Base-by-base conservation (phyloP, 805 yeast genomes). In the Myxozyma vanderwaltii region DNA sequence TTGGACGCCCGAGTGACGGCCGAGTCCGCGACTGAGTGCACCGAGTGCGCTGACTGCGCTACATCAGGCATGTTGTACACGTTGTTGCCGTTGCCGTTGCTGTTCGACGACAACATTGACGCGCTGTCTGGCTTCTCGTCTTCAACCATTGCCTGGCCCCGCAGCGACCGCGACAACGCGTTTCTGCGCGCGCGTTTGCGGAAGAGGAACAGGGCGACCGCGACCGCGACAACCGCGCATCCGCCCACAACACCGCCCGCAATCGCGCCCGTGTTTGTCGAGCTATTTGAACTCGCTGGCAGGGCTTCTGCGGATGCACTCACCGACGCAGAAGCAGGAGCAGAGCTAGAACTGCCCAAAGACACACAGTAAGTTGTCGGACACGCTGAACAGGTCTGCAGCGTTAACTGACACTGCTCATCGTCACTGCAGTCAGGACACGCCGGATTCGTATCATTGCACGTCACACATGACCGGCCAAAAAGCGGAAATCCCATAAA, bases 241-340 rank as follows among this genome's bases (percentile, higher is more conserved):
- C 87, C 86, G 19, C 88, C 91, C 1, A 84, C 80, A 0, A 85
- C 84, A 26, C 91, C 91, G 23, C 91, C 92, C 0, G 86, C 88
- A 21, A 86, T 79, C 5, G 85, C 89, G 4, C 89, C 86, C 19
- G 77, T 19, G 21, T 58, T 47, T 1, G 70, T 21, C 17, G 45
- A 35, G 7, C 12, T 2, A 3, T 5, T 23, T 7, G 45, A 44
- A 12, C 8, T 21, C 17, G 24, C 17, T 5, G 31, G 26, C 1
- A 26, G 26, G 3, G 24, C 39, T 12, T 29, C 36, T 6, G 58
- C 35, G 3, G 53, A 27, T 1, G 53, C 35, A 2, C 27, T 27
- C 13, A 53, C 51, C 8, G 47, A 26, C 35, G 26, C 40, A 2
- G 51, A 31, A n/a, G 41, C 52, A 3, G 58, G 19, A 12, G 48